phyloP scores from a whole-genome alignment of 2,329 filamentous ascomycete species.

The Trichoderma cornu-damae region DNA sequence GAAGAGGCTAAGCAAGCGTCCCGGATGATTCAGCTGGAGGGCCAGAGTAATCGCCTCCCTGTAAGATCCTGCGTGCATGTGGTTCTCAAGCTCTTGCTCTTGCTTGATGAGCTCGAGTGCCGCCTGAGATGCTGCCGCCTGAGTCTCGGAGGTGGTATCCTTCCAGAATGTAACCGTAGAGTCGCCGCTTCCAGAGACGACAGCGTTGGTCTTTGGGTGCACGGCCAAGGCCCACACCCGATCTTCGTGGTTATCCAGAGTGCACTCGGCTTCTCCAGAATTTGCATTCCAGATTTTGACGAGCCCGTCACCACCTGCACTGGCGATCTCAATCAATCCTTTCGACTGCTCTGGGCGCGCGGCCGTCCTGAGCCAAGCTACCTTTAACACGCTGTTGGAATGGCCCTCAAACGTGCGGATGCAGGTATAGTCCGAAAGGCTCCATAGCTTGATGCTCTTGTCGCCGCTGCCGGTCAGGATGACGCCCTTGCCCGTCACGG shows the following conservation, averaged over 20 bases:
- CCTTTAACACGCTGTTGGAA: constrained; percentile 90
- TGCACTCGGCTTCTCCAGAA: constrained; percentile 77
- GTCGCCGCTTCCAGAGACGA: constrained; percentile 89
- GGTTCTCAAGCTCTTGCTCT: constrained; percentile 90
- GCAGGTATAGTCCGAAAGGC: constrained; percentile 83
- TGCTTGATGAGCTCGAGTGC: constrained; percentile 81
- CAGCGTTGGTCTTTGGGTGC: constrained; percentile 61
- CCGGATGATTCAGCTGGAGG: constrained; percentile 89
- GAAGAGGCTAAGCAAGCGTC: constrained; percentile 77
- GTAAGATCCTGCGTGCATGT: constrained; percentile 82
- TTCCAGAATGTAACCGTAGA: constrained; percentile 93
- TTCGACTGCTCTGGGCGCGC: constrained; percentile 47
- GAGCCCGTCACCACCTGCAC: constrained; percentile 86
- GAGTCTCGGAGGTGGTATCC: constrained; percentile 79
- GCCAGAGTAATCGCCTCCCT: constrained; percentile 89
- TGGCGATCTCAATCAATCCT: constrained; percentile 67
- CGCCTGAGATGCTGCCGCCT: constrained; percentile 66
- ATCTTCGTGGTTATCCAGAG: constrained; percentile 94
- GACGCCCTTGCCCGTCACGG: constrained; percentile 72
- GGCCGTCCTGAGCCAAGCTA: constrained; percentile 70
- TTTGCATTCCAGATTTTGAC: constrained; percentile 95
- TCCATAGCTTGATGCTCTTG: constrained; percentile 96
- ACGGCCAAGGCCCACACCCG: constrained; percentile 86
- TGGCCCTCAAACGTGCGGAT: constrained; percentile 93
- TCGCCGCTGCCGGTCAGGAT: constrained; percentile 89